phyloP scores from a whole-genome alignment of 2,329 filamentous ascomycete species.

The Paraconiothyrium sp. region DNA sequence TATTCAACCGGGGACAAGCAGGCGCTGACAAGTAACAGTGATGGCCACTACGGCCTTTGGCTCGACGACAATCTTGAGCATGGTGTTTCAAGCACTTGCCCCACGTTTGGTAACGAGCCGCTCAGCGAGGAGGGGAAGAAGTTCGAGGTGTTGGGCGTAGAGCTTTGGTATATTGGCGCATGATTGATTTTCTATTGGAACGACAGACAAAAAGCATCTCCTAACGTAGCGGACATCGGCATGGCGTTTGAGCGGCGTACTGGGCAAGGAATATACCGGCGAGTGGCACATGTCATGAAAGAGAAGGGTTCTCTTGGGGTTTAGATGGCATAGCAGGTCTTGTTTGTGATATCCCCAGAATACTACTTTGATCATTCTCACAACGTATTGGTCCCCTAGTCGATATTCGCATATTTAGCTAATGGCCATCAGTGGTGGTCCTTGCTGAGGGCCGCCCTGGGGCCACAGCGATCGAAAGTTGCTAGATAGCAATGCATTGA shows the following conservation, averaged over 20 bases:
- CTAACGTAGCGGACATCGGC: background rate
- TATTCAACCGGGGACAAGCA: background rate
- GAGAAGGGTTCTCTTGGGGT: background rate
- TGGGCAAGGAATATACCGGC: background rate
- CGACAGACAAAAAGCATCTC: background rate
- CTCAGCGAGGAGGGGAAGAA: conserved; percentile 92
- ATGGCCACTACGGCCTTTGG: conserved; percentile 94
- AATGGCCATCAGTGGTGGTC: too few relatives aligned
- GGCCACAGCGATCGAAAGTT: too few relatives aligned
- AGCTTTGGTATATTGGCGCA: conserved; percentile 87
- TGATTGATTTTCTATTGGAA: conserved; percentile 19
- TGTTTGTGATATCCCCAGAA: background rate
- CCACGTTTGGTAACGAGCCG: conserved; percentile 94
- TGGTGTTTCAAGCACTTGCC: conserved; percentile 83
- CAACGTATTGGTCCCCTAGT: too few relatives aligned
- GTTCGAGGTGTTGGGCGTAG: conserved; percentile 89
- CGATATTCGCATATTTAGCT: too few relatives aligned
- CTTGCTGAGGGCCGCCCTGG: too few relatives aligned
- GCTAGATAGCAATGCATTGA: too few relatives aligned
- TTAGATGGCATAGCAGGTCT: background rate
- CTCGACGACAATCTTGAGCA: conserved; percentile 85
- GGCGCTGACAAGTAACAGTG: conserved; percentile 49
- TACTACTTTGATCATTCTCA: background rate
- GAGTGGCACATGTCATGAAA: background rate
- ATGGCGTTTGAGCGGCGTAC: conserved; percentile 2